Evolutionary conservation across 768 basidiomycete species (phyloP).

Genomic region (Cystofilobasidium bisporidii): DNA sequence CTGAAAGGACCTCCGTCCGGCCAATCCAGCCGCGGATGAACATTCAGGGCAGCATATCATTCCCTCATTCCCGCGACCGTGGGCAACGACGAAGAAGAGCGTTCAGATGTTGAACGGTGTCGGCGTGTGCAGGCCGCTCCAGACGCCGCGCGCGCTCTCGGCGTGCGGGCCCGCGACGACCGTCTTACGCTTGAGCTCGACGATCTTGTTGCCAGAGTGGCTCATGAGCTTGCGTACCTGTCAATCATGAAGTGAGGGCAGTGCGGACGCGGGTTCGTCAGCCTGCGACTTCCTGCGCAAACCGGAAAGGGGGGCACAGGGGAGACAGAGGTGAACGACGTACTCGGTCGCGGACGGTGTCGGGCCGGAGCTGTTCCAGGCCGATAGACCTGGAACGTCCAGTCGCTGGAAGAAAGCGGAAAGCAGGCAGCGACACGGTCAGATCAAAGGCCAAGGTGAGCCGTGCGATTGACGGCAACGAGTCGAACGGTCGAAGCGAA

Average conservation of each 20-base stretch:
- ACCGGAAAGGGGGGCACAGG: too few species aligned
- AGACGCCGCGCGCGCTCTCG: constrained; percentile 16
- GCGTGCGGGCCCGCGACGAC: constrained; percentile 13
- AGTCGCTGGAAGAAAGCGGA: too few species aligned
- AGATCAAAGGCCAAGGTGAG: not conserved
- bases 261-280: not conserved
- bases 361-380: constrained; percentile 11
- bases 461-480: too few species aligned
- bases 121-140: constrained; percentile 17
- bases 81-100: not conserved
- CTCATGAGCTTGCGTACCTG: constrained; percentile 18
- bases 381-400: not conserved
- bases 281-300: too few species aligned
- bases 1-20: too few species aligned
- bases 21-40: too few species aligned
- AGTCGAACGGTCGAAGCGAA: too few species aligned
- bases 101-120: constrained; percentile 17
- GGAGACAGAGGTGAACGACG: constrained; percentile 2
- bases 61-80: not conserved
- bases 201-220: constrained; percentile 15
- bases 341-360: constrained; percentile 3
- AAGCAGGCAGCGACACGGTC: not conserved
- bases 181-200: not conserved
- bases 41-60: too few species aligned
- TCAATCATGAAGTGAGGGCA: too few species aligned